Base-by-base conservation (phyloP, 2,329 filamentous ascomycete species). In the Hymenotorrendiella dingleyae region DNA sequence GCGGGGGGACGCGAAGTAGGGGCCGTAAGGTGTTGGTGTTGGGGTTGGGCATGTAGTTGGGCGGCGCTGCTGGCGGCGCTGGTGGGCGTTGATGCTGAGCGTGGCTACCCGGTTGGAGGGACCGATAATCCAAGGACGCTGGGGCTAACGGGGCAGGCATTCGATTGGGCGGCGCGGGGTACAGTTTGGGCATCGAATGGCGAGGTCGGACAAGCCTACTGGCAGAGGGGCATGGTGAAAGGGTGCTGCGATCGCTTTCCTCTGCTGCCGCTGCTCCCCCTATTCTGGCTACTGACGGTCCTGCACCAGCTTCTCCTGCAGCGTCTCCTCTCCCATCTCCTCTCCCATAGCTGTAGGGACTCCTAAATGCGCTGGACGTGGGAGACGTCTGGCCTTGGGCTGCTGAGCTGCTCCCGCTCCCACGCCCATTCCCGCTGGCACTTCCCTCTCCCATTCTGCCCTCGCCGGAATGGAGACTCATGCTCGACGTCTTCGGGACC, bases 141-240 rank as follows among this genome's bases (percentile, higher is more conserved):
- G n/a, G n/a, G n/a, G n/a, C n/a, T n/a, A n/a, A n/a, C n/a, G n/a
- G n/a, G n/a, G 11, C 24, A 16, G 35, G 21, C n/a, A 37, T 37
- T 22, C 22, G 27, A 37, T 37, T 24, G n/a, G 35, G 35, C 12
- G 38, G 38, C 20, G 38, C 38, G 12, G 38, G 38, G 28, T 40
- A 40, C 12, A 40, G 20, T 33, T 40, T 33, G n/a, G 38, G 38
- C 28, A 40, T 33, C 11, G 38, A 34, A 6, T 16, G 8, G 10
- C 35, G 14, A n/a, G n/a, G n/a, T n/a, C 27, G 35, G 9, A 27
- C 22, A 11, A 23, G 9, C 12, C 27, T 27, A 16, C 17, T 19
- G 35, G 21, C 24, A 6, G 22, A 19, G n/a, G 27, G 19, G 14
- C 21, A 26, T 22, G 35, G 35, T 12, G 35, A 37, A 16, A 23